A percentile compares a stretch with the other conserved stretches of the same genome.
Conservation (phyloP, 352 stramenopile genomes). For the Thraustotheca clavata region DNA sequence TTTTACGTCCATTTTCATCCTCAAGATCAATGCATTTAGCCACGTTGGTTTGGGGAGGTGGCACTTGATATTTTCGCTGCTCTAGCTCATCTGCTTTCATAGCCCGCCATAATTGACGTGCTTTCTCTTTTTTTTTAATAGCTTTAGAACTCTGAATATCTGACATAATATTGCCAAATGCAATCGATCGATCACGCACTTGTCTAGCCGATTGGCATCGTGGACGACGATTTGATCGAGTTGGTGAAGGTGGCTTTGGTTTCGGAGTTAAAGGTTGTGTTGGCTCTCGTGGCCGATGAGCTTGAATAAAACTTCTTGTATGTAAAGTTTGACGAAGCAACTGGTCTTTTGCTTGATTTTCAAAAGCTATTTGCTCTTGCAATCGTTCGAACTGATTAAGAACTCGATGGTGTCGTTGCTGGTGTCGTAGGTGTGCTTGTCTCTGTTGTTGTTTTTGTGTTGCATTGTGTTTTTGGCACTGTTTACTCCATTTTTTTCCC, state of each 20-base stretch:
- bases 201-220: slow-evolving; percentile 5
- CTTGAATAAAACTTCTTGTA: too few relatives aligned
- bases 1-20: background rate
- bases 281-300: background rate
- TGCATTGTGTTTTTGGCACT: background rate
- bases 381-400: background rate
- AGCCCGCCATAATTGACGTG: background rate
- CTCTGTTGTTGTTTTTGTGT: background rate
- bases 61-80: background rate
- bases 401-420: background rate
- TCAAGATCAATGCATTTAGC: background rate
- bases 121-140: slow-evolving; percentile 7
- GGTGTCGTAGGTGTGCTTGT: background rate
- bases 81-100: background rate
- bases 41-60: background rate
- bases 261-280: background rate
- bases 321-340: too few relatives aligned
- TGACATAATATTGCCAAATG: slow-evolving; percentile 19
- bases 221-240: background rate
- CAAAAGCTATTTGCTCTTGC: background rate
- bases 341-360: too few relatives aligned
- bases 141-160: slow-evolving; percentile 1
- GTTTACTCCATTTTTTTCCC: background rate
- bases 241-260: background rate
- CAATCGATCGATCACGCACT: background rate